Evolutionary conservation across 192 early-diverging fungal species (phyloP), one percentile per base, ranked within the genome.

Genomic region (Coemansia sp.): DNA sequence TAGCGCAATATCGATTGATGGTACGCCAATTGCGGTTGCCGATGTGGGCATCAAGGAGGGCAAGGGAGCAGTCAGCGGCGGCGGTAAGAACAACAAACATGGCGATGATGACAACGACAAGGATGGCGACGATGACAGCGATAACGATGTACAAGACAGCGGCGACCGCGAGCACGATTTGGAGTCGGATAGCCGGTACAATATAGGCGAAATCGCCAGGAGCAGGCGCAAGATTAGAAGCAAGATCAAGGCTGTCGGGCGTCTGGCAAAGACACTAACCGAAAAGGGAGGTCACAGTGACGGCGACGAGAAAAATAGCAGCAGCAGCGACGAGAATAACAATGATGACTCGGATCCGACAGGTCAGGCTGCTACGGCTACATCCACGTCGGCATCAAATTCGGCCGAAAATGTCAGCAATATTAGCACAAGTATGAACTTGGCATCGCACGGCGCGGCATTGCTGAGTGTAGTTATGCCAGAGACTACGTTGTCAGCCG

Each of bases 1-100:
- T 3, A 73, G 66, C 27, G 75, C 72, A 12, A 76, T 82, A 36
- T 76, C 75, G 6, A 82, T 82, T 29, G 74, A 74, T n/a, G 79
- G 79, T 7, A 76, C 57, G 63, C 79, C 79, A 2, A 44, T 63
- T 31, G 62, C 34, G 5, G 42, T 42, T 53, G 50, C 50, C 4
- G 50, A 61, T 25, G 11, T 14, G 3, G 50, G 53, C 29, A 50
- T 12, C 32, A 70, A 63, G 38, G 68, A 45, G 25, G 37, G 31
- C 14, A 61, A 48, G n/a, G 63, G 55, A 61, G 53, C 50, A 3
- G 29, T 31, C 42, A 38, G 39, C 62, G 65, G 59, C 48, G 65
- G 59, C 38, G 41, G 57, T 46, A 50, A 41, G 7, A 62, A 67
- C 11, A 67, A 67, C 9, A 68, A 37, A 8, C 36, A 72, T 9